A percentile compares a stretch with the other conserved stretches of the same genome.
Evolutionary conservation across 768 basidiomycete genomes (phyloP).

Genomic region (Tricholoma sp.): DNA sequence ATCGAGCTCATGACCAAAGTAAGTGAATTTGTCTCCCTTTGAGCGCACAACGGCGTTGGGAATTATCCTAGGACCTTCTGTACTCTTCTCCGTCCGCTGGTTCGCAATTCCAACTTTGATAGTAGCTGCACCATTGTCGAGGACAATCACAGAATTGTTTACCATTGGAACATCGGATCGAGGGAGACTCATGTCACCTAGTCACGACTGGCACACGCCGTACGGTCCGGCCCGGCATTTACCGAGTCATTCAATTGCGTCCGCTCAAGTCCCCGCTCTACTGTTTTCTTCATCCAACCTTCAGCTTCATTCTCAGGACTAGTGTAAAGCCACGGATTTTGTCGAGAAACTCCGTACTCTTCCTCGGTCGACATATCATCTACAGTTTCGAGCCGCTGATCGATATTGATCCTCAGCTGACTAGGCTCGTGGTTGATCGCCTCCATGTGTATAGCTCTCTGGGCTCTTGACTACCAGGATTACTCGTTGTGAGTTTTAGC

Average conservation of each 20-base stretch:
- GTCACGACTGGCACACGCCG: too few species aligned
- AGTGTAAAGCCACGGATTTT: slow-evolving; percentile 27
- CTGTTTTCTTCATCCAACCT: too few species aligned
- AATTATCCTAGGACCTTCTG: slow-evolving; percentile 44
- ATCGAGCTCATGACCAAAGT: slow-evolving; percentile 82
- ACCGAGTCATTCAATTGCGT: too few species aligned
- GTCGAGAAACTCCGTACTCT: slow-evolving; percentile 1
- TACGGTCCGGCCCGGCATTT: not conserved
- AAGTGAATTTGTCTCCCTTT: slow-evolving; percentile 76
- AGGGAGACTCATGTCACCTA: too few species aligned
- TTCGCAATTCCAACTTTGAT: slow-evolving; percentile 69
- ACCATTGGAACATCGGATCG: not conserved
- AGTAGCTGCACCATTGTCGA: slow-evolving; percentile 85
- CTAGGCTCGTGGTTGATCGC: too few species aligned
- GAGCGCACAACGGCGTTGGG: slow-evolving; percentile 83
- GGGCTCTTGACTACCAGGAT: slow-evolving; percentile 69
- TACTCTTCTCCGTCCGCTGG: slow-evolving; percentile 19
- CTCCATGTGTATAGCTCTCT: slow-evolving; percentile 74
- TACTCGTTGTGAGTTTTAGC: slow-evolving; percentile 66
- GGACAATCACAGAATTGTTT: slow-evolving; percentile 43
- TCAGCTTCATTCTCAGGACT: not conserved
- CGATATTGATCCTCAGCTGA: too few species aligned
- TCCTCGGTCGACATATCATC: not conserved
- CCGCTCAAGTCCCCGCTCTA: too few species aligned
- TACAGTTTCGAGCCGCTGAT: not conserved